Evolutionary conservation across 108 stramenopile genomes (phyloP), one percentile per base, ranked within the genome.

Genomic region (Aurantiochytrium sp.): DNA sequence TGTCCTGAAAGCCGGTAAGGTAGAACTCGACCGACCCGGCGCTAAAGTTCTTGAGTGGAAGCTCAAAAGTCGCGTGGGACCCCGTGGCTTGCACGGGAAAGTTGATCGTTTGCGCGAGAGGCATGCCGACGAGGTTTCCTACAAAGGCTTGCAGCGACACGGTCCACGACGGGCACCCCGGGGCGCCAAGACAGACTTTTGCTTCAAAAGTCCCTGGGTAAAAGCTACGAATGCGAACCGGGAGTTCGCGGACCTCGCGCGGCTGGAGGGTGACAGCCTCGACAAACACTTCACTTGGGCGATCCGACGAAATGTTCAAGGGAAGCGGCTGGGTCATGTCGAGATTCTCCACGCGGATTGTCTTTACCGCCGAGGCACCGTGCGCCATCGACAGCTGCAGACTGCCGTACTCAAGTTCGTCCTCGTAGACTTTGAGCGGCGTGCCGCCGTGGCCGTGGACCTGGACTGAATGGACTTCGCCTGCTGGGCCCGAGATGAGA

Each of bases 21-120:
- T 48, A 48, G 1, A 81, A 48, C 45, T 81, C 73, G 6, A 48
- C 45, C 10, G 42, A 24, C 19, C 45, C 12, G 6, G 21, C 15
- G 45, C 19, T 39, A 48, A 30, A 81, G 39, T 81, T 81, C 24
- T 48, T 48, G 42, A 81, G 45, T 1, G 73, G 73, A 2, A 81
- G 73, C 45, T 81, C 42, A 48, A 81, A 81, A 2, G 39, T 41
- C 10, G 39, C n/a, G 6, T 15, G 12, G 6, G 30, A 12, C 6
- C 73, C 73, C 6, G 73, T 81, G 12, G 73, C 6, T 24, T 81
- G 73, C 17, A 81, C 45, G n/a, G 73, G 73, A 12, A 81, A 81
- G 36, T 42, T 21, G 2, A 81, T 30, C 0, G 6, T 48, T 12
- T 15, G 73, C 21, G 73, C 12, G 19, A 81, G n/a, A 17, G 73